Percentiles rank a stretch among this genome's conserved stretches.
phyloP scores from a whole-genome alignment of 495 filamentous ascomycete genomes.

The Aspergillus avenaceus region DNA sequence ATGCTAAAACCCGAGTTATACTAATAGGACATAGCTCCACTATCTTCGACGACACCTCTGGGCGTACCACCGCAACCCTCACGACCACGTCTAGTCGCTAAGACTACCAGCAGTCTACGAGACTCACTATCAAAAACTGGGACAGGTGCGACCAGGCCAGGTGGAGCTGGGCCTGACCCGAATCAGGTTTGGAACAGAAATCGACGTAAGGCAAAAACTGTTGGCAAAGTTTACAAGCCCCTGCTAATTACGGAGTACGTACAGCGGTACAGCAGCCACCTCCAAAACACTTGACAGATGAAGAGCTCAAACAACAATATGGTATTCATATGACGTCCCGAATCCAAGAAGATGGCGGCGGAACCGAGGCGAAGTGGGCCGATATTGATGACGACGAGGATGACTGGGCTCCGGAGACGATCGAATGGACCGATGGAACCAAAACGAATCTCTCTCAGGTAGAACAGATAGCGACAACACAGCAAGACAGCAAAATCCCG shows the following conservation, averaged over 20 bases:
- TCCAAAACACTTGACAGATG: conserved; percentile 91
- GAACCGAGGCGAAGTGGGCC: conserved; percentile 90
- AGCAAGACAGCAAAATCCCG: conserved; percentile 9
- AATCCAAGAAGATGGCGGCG: conserved; percentile 74
- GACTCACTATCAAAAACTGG: conserved; percentile 48
- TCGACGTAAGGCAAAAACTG: conserved; percentile 62
- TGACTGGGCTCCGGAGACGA: conserved; percentile 93
- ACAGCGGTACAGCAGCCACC: conserved; percentile 72
- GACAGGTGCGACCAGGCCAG: conserved; percentile 40
- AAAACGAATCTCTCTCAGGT: conserved; percentile 75
- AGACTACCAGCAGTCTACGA: conserved; percentile 54
- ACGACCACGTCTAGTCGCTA: conserved; percentile 63
- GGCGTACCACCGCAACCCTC: conserved; percentile 41
- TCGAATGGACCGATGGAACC: conserved; percentile 96
- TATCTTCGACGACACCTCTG: conserved; percentile 36
- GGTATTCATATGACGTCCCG: conserved; percentile 95
- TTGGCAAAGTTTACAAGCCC: not conserved
- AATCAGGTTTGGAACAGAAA: conserved; percentile 97
- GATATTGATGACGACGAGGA: conserved; percentile 99
- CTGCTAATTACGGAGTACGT: conserved; percentile 25
- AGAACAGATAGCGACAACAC: conserved; percentile 25
- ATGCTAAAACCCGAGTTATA: not conserved
- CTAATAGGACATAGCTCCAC: conserved; percentile 35
- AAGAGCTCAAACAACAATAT: conserved; percentile 91
- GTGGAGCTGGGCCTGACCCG: conserved; percentile 58